Conservation (phyloP, 1,139 yeast genomes). For the Spencermartinsiella ligniputridi region DNA sequence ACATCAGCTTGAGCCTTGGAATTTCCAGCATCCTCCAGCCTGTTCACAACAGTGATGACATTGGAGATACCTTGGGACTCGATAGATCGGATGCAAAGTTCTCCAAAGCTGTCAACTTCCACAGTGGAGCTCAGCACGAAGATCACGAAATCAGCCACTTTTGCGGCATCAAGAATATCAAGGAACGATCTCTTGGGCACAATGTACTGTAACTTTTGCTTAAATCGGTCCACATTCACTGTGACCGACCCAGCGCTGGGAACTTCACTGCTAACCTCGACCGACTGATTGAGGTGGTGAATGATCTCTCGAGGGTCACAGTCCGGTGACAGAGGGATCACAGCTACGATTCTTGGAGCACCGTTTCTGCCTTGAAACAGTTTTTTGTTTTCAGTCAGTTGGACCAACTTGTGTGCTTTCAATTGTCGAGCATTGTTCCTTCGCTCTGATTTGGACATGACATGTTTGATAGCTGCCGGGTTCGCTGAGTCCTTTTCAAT, state of each 20-base stretch:
- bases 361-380: conserved; percentile 78
- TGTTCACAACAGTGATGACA: conserved; percentile 76
- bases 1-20: conserved; percentile 74
- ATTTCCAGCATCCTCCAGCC: conserved; percentile 60
- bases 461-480: conserved; percentile 32
- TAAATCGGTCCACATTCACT: conserved; percentile 56
- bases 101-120: conserved; percentile 85
- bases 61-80: conserved; percentile 92
- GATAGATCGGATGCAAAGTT: conserved; percentile 79
- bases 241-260: conserved; percentile 35
- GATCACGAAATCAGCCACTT: conserved; percentile 81
- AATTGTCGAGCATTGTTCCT: conserved; percentile 76
- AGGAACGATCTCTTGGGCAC: conserved; percentile 62
- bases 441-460: conserved; percentile 63
- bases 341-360: conserved; percentile 76
- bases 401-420: conserved; percentile 64
- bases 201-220: conserved; percentile 68
- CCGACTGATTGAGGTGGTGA: conserved; percentile 32
- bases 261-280: conserved; percentile 25
- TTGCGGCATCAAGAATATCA: conserved; percentile 77
- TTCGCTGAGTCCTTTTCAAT: conserved; percentile 63
- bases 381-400: conserved; percentile 43
- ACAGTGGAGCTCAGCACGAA: conserved; percentile 80
- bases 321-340: conserved; percentile 75
- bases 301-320: conserved; percentile 58